phyloP scores from a whole-genome alignment of 2,329 filamentous ascomycete genomes.

The Botrytis pseudocinerea region DNA sequence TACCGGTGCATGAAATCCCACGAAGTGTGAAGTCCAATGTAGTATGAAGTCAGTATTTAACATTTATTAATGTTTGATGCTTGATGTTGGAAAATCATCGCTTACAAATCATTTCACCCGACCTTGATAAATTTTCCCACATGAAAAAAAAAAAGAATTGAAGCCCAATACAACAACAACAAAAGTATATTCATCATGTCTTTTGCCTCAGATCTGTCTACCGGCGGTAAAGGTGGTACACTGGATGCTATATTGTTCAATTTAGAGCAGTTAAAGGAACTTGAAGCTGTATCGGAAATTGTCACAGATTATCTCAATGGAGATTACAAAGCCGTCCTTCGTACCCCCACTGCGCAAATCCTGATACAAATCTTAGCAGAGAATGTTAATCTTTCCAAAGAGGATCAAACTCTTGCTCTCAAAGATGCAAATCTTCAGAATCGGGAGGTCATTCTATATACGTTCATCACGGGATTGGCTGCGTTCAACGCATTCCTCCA shows the following conservation, averaged over 20 bases:
- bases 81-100: conserved; percentile 8
- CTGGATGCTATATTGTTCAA: conserved; percentile 37
- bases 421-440: conserved; percentile 26
- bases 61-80: not conserved
- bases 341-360: conserved; percentile 35
- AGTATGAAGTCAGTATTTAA: too few relatives aligned
- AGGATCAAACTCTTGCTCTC: conserved; percentile 29
- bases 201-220: conserved; percentile 13
- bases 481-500: conserved; percentile 80
- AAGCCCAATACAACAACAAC: conserved; percentile 21
- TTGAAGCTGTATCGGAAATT: conserved; percentile 33
- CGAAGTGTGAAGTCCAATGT: not conserved
- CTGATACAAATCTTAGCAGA: conserved; percentile 33
- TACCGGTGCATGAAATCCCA: not conserved
- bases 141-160: conserved; percentile 13
- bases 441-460: conserved; percentile 27
- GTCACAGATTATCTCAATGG: conserved; percentile 36
- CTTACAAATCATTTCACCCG: conserved; percentile 23
- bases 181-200: conserved; percentile 17
- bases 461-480: conserved; percentile 57
- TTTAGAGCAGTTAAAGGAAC: conserved; percentile 35
- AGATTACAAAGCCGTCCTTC: conserved; percentile 38
- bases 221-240: conserved; percentile 19
- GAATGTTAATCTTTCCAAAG: conserved; percentile 25
- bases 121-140: conserved; percentile 31